phyloP scores from a whole-genome alignment of 352 stramenopile genomes.

The Globisporangium irregulare region DNA sequence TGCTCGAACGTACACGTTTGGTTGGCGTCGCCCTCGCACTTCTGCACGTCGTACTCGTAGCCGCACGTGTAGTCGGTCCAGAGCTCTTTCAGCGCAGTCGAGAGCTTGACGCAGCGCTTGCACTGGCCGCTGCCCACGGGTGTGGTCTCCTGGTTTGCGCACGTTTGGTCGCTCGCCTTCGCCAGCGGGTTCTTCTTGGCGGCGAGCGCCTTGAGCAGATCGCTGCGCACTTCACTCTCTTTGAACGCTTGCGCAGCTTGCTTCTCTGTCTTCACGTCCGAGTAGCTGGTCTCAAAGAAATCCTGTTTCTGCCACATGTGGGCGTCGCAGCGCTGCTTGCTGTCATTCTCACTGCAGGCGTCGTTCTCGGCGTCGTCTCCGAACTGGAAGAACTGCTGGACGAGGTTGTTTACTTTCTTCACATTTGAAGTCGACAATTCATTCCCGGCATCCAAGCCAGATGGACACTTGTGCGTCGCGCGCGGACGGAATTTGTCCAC shows the following conservation, averaged over 20 bases:
- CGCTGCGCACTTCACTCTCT: slow-evolving; percentile 13
- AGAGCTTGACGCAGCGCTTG: slow-evolving; percentile 50
- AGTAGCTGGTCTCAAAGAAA: slow-evolving; percentile 40
- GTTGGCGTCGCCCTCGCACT: slow-evolving; percentile 32
- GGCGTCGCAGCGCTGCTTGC: slow-evolving; percentile 42
- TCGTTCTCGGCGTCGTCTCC: slow-evolving; percentile 46
- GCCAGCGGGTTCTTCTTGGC: slow-evolving; percentile 37
- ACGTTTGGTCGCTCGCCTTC: background rate
- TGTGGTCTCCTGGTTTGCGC: slow-evolving; percentile 21
- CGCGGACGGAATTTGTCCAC: slow-evolving; percentile 53
- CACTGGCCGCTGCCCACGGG: slow-evolving; percentile 32
- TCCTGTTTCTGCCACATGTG: slow-evolving; percentile 27
- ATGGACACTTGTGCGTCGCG: slow-evolving; percentile 37
- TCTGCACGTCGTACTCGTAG: slow-evolving; percentile 46
- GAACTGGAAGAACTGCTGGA: slow-evolving; percentile 43
- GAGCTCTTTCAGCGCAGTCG: slow-evolving; percentile 43
- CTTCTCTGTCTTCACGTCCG: slow-evolving; percentile 3
- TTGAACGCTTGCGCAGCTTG: slow-evolving; percentile 31
- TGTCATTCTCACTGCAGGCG: slow-evolving; percentile 30
- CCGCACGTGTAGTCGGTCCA: slow-evolving; percentile 67
- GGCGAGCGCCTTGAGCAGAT: slow-evolving; percentile 19
- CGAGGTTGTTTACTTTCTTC: slow-evolving; percentile 19
- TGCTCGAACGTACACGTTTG: slow-evolving; percentile 45
- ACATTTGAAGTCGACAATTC: slow-evolving; percentile 37
- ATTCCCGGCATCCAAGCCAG: slow-evolving; percentile 1